A percentile compares a stretch with the other conserved stretches of the same genome.
phyloP scores from a whole-genome alignment of 768 basidiomycete species.

The Tricholoma terreum region DNA sequence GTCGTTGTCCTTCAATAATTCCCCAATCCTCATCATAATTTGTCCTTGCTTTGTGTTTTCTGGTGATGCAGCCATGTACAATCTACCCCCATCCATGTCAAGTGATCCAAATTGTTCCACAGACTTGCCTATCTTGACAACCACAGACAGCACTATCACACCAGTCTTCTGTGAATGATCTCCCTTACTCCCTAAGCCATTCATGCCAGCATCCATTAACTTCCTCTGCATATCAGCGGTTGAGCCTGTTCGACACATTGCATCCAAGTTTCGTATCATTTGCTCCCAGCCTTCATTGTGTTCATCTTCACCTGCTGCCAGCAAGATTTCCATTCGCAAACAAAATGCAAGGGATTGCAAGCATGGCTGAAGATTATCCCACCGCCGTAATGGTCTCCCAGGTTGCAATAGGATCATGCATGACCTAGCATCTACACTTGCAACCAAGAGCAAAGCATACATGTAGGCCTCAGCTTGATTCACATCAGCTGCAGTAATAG shows the following conservation, averaged over 20 bases:
- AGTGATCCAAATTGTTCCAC: too few relatives aligned
- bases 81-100: too few relatives aligned
- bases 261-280: not conserved
- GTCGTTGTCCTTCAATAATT: too few relatives aligned
- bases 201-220: not conserved
- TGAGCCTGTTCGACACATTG: not conserved
- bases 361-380: not conserved
- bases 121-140: not conserved
- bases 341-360: not conserved
- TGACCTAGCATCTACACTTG: not conserved
- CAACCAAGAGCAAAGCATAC: not conserved
- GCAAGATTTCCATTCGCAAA: not conserved
- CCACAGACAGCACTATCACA: not conserved
- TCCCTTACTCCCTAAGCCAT: not conserved
- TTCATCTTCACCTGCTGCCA: not conserved
- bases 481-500: not conserved
- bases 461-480: not conserved
- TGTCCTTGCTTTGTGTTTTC: too few relatives aligned
- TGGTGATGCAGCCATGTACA: too few relatives aligned
- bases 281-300: not conserved
- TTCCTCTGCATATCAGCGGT: not conserved
- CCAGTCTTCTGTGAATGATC: not conserved
- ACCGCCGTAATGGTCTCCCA: not conserved
- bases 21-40: too few relatives aligned
- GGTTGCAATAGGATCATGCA: not conserved